phyloP scores from a whole-genome alignment of 805 yeast genomes.

The Ogataea trehalophila region DNA sequence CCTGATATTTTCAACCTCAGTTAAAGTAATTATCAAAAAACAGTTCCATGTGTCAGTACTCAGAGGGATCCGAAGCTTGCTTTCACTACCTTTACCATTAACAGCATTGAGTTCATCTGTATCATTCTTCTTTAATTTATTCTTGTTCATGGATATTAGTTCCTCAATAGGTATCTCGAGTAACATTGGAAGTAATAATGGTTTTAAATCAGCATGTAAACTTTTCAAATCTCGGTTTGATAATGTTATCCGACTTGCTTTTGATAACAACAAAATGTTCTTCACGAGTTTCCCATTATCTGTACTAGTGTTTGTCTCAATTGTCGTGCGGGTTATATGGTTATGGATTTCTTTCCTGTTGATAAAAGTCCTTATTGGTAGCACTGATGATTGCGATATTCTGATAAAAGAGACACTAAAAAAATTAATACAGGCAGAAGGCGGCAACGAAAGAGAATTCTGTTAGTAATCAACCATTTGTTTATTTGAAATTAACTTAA shows the following conservation, averaged over 20 bases:
- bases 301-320: constrained; percentile 7
- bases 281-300: background rate
- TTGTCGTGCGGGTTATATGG: constrained; percentile 4
- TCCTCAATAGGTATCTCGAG: constrained; percentile 20
- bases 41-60: constrained; percentile 24
- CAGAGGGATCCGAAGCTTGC: constrained; percentile 16
- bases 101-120: background rate
- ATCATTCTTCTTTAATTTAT: background rate
- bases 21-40: constrained; percentile 16
- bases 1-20: constrained; percentile 16
- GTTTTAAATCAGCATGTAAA: constrained; percentile 16
- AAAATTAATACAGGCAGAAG: too few relatives aligned
- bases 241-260: constrained; percentile 2
- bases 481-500: background rate
- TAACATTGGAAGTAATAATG: constrained; percentile 15
- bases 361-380: constrained; percentile 25
- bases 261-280: background rate
- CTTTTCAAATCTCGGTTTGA: constrained; percentile 22
- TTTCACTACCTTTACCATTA: background rate
- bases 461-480: background rate
- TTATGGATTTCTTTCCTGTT: constrained; percentile 21
- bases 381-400: constrained; percentile 8
- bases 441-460: background rate
- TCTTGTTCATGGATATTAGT: constrained; percentile 9
- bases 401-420: constrained; percentile 21